phyloP scores from a whole-genome alignment of 306 rosid genomes.

The Mimosa bimucronata region DNA sequence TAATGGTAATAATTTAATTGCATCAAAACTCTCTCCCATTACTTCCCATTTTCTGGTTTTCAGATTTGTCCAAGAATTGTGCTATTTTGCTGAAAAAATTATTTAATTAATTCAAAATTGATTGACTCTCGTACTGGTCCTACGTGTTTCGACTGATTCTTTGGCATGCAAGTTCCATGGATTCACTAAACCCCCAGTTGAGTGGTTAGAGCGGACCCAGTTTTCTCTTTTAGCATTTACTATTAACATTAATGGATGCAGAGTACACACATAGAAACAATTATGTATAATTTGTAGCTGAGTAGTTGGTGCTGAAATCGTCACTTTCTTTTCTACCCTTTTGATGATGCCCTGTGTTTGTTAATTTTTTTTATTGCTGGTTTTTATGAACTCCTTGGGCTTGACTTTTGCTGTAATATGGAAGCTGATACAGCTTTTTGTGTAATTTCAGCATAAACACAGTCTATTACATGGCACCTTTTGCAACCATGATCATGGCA shows the following conservation, averaged over 20 bases:
- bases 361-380: neutral
- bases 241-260: too few species aligned
- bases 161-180: too few species aligned
- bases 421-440: slow-evolving; percentile 40
- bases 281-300: neutral
- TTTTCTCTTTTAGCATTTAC: too few species aligned
- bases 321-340: neutral
- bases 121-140: too few species aligned
- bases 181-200: too few species aligned
- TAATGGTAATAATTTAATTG: too few species aligned
- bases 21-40: neutral
- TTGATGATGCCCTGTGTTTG: neutral
- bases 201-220: too few species aligned
- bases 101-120: too few species aligned
- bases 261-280: too few species aligned
- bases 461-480: slow-evolving; percentile 98
- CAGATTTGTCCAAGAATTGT: neutral
- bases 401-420: slow-evolving; percentile 27
- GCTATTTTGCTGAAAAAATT: neutral
- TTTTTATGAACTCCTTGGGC: slow-evolving; percentile 26
- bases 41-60: neutral
- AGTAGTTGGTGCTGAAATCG: slow-evolving; percentile 11
- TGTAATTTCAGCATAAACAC: slow-evolving; percentile 78
- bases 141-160: too few species aligned
- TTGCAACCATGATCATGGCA: slow-evolving; percentile 94